Evolutionary conservation across 2,329 filamentous ascomycete genomes (phyloP), one percentile per base, ranked within the genome.

Genomic region (Fusarium fujikuroi): DNA sequence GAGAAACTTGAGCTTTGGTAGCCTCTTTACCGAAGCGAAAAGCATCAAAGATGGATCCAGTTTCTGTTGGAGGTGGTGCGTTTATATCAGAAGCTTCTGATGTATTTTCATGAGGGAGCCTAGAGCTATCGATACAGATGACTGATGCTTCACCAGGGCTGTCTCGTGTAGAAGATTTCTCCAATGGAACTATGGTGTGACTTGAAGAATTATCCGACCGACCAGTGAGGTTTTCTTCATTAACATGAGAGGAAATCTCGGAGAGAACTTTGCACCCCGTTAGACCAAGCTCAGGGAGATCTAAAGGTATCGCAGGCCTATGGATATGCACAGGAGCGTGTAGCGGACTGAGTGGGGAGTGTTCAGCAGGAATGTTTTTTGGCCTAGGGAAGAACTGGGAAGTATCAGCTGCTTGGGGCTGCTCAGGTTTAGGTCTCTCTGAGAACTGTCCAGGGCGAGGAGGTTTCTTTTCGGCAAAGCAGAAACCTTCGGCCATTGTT

Each of bases 381-480:
- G 59, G 58, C 4, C 40, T 34, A 19, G 50, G 25, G 18, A 57
- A 58, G 19, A 49, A 69, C n/a, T 21, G 43, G 25, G 53, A 54
- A n/a, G 46, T 21, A n/a, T 40, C n/a, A 6, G 8, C 25, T 16
- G 32, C 7, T 39, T 65, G 70, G 39, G 57, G n/a, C 21, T 43
- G 47, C 10, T 69, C 63, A n/a, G 46, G 60, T 32, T 70, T 61
- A 23, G 75, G 76, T 21, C 53, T 61, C 30, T 63, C 62, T 42
- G 68, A 75, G 44, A 75, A 79, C 42, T 78, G 76, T 5, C 74
- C 69, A 36, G 73, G 74, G 9, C 70, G 75, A 53, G 57, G 67
- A 36, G 74, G 71, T 37, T 72, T 52, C 42, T 70, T 75, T 19
- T 63, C 60, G 30, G 68, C 47, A 63, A 70, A 79, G 16, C 47